Percentiles rank a stretch among this genome's conserved stretches.
Conservation (phyloP, 108 stramenopile species). For the Licmophora abbreviata region DNA sequence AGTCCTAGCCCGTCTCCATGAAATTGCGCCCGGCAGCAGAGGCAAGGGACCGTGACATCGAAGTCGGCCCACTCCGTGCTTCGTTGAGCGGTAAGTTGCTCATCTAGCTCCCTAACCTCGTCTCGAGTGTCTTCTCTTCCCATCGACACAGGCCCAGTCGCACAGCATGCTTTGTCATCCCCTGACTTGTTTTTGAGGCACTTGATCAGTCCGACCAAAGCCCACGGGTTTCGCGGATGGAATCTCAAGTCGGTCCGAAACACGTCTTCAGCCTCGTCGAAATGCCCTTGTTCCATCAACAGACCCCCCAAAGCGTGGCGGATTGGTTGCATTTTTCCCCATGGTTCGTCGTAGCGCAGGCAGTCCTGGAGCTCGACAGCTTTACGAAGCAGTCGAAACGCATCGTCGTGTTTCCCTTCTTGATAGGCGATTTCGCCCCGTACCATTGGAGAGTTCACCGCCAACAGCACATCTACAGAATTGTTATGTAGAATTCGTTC, state of each 20-base stretch:
- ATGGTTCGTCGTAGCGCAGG: slow-evolving; percentile 81
- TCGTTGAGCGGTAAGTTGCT: slow-evolving; percentile 31
- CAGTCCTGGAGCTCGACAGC: slow-evolving; percentile 73
- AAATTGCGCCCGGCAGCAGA: slow-evolving; percentile 57
- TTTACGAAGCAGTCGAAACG: slow-evolving; percentile 54
- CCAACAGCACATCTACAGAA: slow-evolving; percentile 44
- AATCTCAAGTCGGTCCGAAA: slow-evolving; percentile 66
- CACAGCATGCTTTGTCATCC: background rate
- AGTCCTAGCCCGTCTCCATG: no score
- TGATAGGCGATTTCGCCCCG: slow-evolving; percentile 82
- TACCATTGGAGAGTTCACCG: slow-evolving; percentile 72
- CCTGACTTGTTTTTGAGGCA: slow-evolving; percentile 28
- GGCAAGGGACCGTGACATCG: slow-evolving; percentile 56
- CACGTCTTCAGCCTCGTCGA: slow-evolving; percentile 55
- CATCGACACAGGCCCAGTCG: background rate
- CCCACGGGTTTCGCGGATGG: slow-evolving; percentile 84
- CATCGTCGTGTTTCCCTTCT: slow-evolving; percentile 60
- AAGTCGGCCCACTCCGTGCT: slow-evolving; percentile 49
- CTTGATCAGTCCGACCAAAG: slow-evolving; percentile 59
- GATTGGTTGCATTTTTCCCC: slow-evolving; percentile 90
- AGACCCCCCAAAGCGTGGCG: slow-evolving; percentile 83
- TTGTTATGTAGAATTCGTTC: slow-evolving; percentile 83
- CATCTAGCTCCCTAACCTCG: slow-evolving; percentile 35
- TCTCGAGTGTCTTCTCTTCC: background rate
- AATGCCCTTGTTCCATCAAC: slow-evolving; percentile 61